These are phyloP conservation scores for Phytophthora tentaculata DNA, from an alignment of 352 stramenopile genomes.

Conservation along the genomic window DNA sequence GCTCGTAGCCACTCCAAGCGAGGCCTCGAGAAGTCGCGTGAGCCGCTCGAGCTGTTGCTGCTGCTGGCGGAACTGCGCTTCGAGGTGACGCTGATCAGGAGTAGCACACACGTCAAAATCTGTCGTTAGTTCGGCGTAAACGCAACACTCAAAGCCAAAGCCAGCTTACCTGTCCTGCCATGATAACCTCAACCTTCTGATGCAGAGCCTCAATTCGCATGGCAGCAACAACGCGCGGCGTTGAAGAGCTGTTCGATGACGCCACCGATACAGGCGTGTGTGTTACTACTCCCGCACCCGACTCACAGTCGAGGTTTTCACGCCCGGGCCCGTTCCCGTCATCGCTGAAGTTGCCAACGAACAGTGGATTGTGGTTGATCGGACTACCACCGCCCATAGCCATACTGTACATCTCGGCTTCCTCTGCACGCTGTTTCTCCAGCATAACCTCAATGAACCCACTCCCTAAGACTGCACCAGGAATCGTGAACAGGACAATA, in stretches of 20 bases:
- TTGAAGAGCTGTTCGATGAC: slow-evolving; percentile 19
- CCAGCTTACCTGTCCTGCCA: slow-evolving; percentile 40
- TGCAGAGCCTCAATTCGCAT: slow-evolving; percentile 39
- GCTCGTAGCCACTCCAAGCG: slow-evolving; percentile 11
- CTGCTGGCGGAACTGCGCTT: slow-evolving; percentile 43
- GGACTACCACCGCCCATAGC: slow-evolving; percentile 24
- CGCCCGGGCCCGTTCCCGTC: slow-evolving; percentile 25
- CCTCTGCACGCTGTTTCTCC: slow-evolving; percentile 59
- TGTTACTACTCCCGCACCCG: background rate
- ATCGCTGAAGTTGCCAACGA: slow-evolving; percentile 32
- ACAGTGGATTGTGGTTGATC: slow-evolving; percentile 23
- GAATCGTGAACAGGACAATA: slow-evolving; percentile 70
- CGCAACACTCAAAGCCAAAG: background rate
- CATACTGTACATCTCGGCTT: slow-evolving; percentile 48
- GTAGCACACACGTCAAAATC: slow-evolving; percentile 3
- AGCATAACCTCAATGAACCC: slow-evolving; percentile 79
- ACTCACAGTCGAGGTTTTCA: slow-evolving; percentile 6
- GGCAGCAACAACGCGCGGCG: slow-evolving; percentile 30
- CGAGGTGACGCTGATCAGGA: slow-evolving; percentile 37
- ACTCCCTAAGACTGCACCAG: slow-evolving; percentile 60
- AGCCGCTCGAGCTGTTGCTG: slow-evolving; percentile 50
- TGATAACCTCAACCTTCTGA: slow-evolving; percentile 42
- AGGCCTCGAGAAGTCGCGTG: slow-evolving; percentile 38
- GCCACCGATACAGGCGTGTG: slow-evolving; percentile 22
- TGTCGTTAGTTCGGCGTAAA: slow-evolving; percentile 3